A percentile compares a stretch with the other conserved stretches of the same genome.
These are phyloP conservation scores for Penicillium waksmanii DNA, from an alignment of 495 filamentous ascomycete species.

Conservation along the genomic window DNA sequence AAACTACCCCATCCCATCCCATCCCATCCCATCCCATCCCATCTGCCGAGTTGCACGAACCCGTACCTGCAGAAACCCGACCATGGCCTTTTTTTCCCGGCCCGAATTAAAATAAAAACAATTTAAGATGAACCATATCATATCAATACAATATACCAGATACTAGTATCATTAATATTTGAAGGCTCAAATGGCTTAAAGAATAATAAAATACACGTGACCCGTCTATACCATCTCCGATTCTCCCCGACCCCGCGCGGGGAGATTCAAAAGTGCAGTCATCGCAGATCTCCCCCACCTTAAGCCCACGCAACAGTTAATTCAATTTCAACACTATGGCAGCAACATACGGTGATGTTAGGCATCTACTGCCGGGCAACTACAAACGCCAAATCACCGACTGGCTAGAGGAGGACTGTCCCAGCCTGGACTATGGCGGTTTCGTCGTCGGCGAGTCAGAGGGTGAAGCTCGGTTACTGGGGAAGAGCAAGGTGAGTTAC, in stretches of 20 bases:
- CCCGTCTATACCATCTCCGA: constrained; percentile 17
- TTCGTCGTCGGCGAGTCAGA: constrained; percentile 87
- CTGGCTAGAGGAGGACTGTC: constrained; percentile 95
- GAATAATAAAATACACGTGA: constrained; percentile 15
- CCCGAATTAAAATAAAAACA: no score
- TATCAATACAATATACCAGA: no score
- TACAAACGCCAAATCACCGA: constrained; percentile 79
- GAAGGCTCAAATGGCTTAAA: no score
- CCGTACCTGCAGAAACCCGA: no score
- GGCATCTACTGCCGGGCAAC: constrained; percentile 79
- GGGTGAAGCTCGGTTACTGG: constrained; percentile 80
- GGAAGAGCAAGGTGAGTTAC: constrained; percentile 69
- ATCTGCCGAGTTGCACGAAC: no score
- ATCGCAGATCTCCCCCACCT: constrained; percentile 18
- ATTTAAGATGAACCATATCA: no score
- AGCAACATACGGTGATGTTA: constrained; percentile 70
- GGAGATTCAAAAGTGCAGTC: constrained; percentile 11
- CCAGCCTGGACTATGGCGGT: constrained; percentile 94
- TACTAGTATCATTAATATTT: no score
- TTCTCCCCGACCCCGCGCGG: constrained; percentile 29
- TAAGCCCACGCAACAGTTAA: not conserved
- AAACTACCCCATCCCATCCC: no score
- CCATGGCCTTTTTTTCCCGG: no score
- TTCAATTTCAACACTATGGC: constrained; percentile 46
- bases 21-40: no score